Conservation (phyloP, 345 rosid species). For the Pistacia vera region DNA sequence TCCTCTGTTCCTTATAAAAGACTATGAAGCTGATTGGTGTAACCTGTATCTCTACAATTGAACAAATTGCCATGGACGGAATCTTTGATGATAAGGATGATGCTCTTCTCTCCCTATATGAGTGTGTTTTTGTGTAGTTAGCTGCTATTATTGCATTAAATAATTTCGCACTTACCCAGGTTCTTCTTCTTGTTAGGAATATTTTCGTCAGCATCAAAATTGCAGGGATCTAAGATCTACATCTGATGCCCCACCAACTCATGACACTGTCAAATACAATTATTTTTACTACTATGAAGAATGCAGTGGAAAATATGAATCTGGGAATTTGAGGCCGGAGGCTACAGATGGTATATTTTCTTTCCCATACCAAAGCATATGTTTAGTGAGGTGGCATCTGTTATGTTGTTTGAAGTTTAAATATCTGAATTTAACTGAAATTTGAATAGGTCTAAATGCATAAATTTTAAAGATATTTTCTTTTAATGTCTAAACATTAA, state of each 20-base stretch:
- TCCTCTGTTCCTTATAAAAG: slow-evolving; percentile 1
- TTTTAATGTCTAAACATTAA: no score
- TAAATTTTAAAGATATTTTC: no score
- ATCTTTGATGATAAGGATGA: slow-evolving; percentile 9
- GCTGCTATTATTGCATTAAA: no score
- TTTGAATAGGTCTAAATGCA: no score
- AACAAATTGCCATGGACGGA: slow-evolving; percentile 24
- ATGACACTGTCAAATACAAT: slow-evolving; percentile 53
- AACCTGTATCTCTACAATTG: background rate
- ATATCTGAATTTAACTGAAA: no score
- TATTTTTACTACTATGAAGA: slow-evolving; percentile 49
- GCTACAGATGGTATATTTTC: slow-evolving; percentile 64
- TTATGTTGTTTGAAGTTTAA: no score
- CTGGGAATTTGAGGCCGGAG: slow-evolving; percentile 68
- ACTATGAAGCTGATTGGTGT: background rate
- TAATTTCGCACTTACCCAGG: no score
- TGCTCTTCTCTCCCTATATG: background rate
- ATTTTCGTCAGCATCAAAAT: background rate
- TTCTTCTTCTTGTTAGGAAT: background rate
- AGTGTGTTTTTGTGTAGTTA: no score
- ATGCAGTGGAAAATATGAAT: slow-evolving; percentile 57
- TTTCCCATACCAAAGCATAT: background rate
- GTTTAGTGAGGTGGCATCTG: background rate
- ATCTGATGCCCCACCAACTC: slow-evolving; percentile 53
- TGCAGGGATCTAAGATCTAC: slow-evolving; percentile 44